Percentiles rank a stretch among this genome's conserved stretches.
Evolutionary conservation across 2,329 filamentous ascomycete species (phyloP).

Genomic region (Bimuria novae-zelandiae): DNA sequence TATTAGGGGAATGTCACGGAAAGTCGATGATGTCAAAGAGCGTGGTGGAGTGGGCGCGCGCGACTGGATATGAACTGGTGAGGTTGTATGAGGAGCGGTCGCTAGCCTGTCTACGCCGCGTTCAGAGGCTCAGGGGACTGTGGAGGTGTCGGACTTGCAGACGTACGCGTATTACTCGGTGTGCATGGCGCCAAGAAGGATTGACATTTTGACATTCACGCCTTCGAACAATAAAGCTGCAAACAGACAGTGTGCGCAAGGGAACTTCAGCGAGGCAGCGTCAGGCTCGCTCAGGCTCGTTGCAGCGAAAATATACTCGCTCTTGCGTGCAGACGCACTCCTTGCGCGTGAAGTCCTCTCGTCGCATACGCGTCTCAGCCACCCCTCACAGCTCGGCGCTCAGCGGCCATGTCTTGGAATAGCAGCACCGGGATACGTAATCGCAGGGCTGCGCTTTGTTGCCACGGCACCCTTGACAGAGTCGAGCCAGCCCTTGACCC

Average conservation of each 20-base stretch:
- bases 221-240: neutral
- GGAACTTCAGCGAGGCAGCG: neutral
- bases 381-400: constrained; percentile 3
- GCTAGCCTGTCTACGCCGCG: neutral
- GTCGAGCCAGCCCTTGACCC: neutral
- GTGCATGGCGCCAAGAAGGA: constrained; percentile 6
- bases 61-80: neutral
- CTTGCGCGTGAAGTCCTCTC: constrained; percentile 1
- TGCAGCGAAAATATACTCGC: neutral
- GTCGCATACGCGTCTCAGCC: constrained; percentile 10
- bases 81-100: neutral
- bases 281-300: constrained; percentile 3
- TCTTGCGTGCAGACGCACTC: constrained; percentile 1
- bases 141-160: constrained; percentile 2
- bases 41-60: constrained; percentile 8
- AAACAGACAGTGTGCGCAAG: neutral
- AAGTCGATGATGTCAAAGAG: constrained; percentile 1
- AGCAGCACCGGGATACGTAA: constrained; percentile 15
- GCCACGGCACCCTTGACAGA: constrained; percentile 18
- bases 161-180: neutral
- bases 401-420: neutral
- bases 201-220: neutral
- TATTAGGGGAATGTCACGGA: neutral
- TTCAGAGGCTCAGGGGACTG: constrained; percentile 1
- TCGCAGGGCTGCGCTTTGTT: constrained; percentile 18